phyloP scores from a whole-genome alignment of 164 flowering plant genomes.

The Magnolia kwangsiensis region DNA sequence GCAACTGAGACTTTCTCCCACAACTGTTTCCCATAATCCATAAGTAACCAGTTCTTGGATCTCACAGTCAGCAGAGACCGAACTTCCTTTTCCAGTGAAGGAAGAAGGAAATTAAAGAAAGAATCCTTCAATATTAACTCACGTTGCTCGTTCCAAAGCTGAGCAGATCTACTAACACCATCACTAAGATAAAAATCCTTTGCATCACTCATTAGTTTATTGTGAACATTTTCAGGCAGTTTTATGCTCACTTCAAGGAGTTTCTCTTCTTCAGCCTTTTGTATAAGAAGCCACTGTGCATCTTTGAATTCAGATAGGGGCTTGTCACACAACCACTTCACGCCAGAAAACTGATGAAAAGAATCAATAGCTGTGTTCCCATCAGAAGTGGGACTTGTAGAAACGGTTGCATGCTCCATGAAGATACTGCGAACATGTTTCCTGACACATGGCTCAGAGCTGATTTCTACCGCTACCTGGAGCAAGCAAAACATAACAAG shows the following conservation, averaged over 20 bases:
- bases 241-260: conserved; percentile 73
- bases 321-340: conserved; percentile 82
- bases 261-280: conserved; percentile 96
- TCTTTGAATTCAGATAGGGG: conserved; percentile 72
- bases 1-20: conserved; percentile 89
- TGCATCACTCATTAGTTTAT: conserved; percentile 49
- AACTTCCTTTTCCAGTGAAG: conserved; percentile 94
- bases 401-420: conserved; percentile 70
- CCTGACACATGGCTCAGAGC: conserved; percentile 84
- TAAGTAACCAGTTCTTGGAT: conserved; percentile 69
- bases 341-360: conserved; percentile 78
- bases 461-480: conserved; percentile 65
- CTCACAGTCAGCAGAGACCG: conserved; percentile 62
- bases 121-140: conserved; percentile 75
- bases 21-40: conserved; percentile 76
- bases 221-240: conserved; percentile 44
- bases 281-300: conserved; percentile 95
- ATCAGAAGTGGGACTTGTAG: conserved; percentile 76
- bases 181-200: conserved; percentile 69
- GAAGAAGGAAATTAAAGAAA: conserved; percentile 53
- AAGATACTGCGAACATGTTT: conserved; percentile 72
- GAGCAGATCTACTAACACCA: conserved; percentile 84
- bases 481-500: background rate
- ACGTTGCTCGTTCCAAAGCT: conserved; percentile 93
- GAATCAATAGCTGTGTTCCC: conserved; percentile 74